These are phyloP conservation scores for Xylaria sp. DNA, from an alignment of 495 filamentous ascomycete species.

Conservation along the genomic window DNA sequence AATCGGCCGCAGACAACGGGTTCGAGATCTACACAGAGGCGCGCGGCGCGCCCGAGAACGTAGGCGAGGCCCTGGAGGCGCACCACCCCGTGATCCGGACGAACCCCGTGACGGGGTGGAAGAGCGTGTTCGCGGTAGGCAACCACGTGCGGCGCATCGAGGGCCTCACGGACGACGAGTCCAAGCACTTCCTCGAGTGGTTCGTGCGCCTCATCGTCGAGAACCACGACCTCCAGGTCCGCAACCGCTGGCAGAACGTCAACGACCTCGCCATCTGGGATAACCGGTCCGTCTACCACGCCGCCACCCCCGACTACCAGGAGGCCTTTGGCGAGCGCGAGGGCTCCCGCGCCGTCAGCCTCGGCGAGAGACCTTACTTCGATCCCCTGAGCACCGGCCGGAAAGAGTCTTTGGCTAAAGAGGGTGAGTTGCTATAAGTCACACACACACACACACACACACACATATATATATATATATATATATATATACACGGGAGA, in stretches of 20 bases:
- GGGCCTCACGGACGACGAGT: constrained; percentile 71
- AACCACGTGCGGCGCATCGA: constrained; percentile 69
- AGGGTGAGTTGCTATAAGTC: constrained; percentile 20
- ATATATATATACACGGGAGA: too few species aligned
- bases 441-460: too few species aligned
- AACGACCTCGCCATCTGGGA: constrained; percentile 83
- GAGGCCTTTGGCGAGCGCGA: constrained; percentile 62
- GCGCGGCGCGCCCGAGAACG: constrained; percentile 73
- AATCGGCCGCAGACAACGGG: constrained; percentile 59
- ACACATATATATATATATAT: too few species aligned
- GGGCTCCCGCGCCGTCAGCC: constrained; percentile 67
- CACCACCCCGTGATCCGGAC: constrained; percentile 78
- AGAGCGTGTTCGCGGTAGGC: constrained; percentile 70
- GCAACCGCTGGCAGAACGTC: constrained; percentile 66
- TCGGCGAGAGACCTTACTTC: constrained; percentile 75
- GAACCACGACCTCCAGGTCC: constrained; percentile 82
- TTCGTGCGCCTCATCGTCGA: constrained; percentile 69
- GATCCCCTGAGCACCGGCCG: constrained; percentile 66
- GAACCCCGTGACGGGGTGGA: constrained; percentile 86
- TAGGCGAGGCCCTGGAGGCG: constrained; percentile 66
- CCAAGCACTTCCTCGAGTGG: constrained; percentile 65
- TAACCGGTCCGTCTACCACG: constrained; percentile 73
- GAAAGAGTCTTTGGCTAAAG: constrained; percentile 60
- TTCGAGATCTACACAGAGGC: constrained; percentile 62
- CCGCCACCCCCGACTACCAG: constrained; percentile 73